Conservation (phyloP, 768 basidiomycete species). For the Suillus spraguei region DNA sequence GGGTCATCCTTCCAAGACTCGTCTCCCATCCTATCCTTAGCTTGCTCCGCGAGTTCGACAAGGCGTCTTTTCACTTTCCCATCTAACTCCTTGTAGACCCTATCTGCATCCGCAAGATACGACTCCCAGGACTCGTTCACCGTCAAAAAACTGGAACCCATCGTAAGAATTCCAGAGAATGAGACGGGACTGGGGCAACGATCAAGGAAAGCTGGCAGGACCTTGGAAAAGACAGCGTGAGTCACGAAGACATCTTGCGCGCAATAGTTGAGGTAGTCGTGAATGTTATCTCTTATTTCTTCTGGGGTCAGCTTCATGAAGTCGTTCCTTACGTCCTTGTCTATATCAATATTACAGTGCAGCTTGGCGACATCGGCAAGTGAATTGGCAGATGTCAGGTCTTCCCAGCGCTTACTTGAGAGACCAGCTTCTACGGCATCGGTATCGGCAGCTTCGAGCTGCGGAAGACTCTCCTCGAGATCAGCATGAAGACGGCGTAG, state of each 20-base stretch:
- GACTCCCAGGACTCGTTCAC: slow-evolving; percentile 89
- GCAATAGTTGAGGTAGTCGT: slow-evolving; percentile 84
- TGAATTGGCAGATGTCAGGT: slow-evolving; percentile 89
- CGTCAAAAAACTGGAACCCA: slow-evolving; percentile 91
- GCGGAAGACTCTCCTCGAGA: slow-evolving; percentile 44
- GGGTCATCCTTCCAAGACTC: slow-evolving; percentile 70
- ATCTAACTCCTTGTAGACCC: slow-evolving; percentile 70
- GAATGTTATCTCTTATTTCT: slow-evolving; percentile 63
- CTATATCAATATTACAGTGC: slow-evolving; percentile 80
- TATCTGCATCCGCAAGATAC: slow-evolving; percentile 80
- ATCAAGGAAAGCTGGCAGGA: slow-evolving; percentile 78
- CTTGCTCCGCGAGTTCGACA: slow-evolving; percentile 65
- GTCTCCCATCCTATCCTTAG: slow-evolving; percentile 48
- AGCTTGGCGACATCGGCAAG: slow-evolving; percentile 90
- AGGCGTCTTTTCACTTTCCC: slow-evolving; percentile 60
- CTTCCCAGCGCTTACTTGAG: slow-evolving; percentile 80
- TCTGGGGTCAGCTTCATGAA: slow-evolving; percentile 71
- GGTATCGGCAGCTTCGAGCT: slow-evolving; percentile 34
- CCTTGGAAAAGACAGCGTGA: slow-evolving; percentile 73
- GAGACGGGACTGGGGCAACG: slow-evolving; percentile 92
- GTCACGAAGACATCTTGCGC: slow-evolving; percentile 84
- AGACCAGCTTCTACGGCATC: slow-evolving; percentile 47
- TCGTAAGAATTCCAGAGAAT: slow-evolving; percentile 86
- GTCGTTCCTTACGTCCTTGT: slow-evolving; percentile 78
- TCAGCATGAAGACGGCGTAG: slow-evolving; percentile 41